Conservation (phyloP, 2,329 filamentous ascomycete species). For the Apiospora arundinis region DNA sequence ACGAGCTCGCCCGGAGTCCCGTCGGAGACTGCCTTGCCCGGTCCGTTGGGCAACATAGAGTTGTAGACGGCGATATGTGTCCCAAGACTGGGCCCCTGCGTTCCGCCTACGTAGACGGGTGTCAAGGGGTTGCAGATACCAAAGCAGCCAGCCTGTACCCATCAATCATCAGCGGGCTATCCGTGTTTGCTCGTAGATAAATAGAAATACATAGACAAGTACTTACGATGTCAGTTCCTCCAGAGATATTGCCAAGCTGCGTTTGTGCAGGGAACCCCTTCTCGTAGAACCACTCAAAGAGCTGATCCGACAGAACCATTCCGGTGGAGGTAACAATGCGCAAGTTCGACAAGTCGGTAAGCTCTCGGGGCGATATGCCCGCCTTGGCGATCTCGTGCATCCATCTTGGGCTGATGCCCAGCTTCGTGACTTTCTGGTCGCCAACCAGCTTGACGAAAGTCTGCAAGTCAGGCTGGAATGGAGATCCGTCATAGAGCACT, state of each 20-base stretch:
- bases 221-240: conserved; percentile 76
- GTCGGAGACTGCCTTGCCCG: conserved; percentile 51
- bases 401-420: conserved; percentile 80
- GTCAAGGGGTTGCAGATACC: conserved; percentile 70
- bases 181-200: background rate
- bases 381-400: conserved; percentile 74
- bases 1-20: conserved; percentile 80
- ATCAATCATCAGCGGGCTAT: background rate
- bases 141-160: conserved; percentile 62
- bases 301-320: conserved; percentile 78
- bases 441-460: conserved; percentile 68
- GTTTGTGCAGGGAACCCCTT: conserved; percentile 69
- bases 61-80: conserved; percentile 66
- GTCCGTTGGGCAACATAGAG: conserved; percentile 57
- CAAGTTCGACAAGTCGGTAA: conserved; percentile 68
- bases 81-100: conserved; percentile 56
- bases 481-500: conserved; percentile 83
- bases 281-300: conserved; percentile 83
- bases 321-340: conserved; percentile 73
- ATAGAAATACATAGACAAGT: no score
- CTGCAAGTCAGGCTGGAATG: conserved; percentile 72
- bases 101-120: conserved; percentile 67
- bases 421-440: conserved; percentile 70
- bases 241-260: conserved; percentile 76
- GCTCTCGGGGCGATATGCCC: conserved; percentile 64